Evolutionary conservation across 129 eudicot genomes (phyloP), one percentile per base, ranked within the genome.

Genomic region (Scalesia atractyloides): DNA sequence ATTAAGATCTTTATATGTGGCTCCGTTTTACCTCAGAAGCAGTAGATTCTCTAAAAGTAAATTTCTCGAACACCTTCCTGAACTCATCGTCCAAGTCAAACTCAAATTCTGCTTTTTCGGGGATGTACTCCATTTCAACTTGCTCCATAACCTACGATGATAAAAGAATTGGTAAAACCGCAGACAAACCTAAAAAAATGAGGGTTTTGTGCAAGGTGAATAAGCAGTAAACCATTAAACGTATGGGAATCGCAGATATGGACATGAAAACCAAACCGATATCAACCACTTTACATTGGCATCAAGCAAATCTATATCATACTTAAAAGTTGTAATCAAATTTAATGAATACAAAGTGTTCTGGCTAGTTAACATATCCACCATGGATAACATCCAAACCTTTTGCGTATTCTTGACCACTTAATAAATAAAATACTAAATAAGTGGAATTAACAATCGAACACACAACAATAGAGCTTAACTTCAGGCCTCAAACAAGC

Each of bases 11-110:
- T 16, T 14, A 66, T 16, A 44, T 49, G 26, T 22, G 10, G 50
- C 64, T n/a, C n/a, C 72, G 3, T 46, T 34, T 61, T 77, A 94
- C 99, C 93, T 90, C 97, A 36, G 86, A 50, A 18, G 73, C 91
- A 60, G 91, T 64, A 41, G 76, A 33, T 66, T 84, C 97, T 46
- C 18, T 86, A 13, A 86, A 90, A 12, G 64, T 77, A 81, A 95
- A 95, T 61, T 88, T 95, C 83, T 95, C 97, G 51, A 95, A 86
- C 62, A 91, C 88, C 77, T 88, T 91, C 67, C 87, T 84, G 79
- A 90, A 95, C 51, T 90, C 99, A 64, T 90, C 94, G 65, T 86
- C 87, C 50, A 90, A 81, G 30, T 66, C 79, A 76, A 86, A 96
- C 72, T 95, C 91, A 20, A 88, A 76, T 24, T 90, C 91, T 26